Conservation (phyloP, 2,329 filamentous ascomycete genomes). For the Thermomyces lanuginosus region DNA sequence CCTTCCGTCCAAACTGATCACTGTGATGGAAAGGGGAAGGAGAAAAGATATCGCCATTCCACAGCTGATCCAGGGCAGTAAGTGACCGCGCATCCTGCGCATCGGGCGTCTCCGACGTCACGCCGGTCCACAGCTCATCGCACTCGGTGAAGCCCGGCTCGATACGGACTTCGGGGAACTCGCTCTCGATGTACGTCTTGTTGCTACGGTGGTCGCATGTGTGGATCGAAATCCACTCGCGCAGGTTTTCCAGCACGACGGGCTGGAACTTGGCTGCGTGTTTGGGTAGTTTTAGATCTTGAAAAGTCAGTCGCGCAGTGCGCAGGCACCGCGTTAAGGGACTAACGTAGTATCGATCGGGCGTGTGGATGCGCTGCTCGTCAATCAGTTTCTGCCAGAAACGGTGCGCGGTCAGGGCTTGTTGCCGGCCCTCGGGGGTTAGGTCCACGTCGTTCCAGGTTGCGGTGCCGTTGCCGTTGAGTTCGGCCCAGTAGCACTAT, state of each 20-base stretch:
- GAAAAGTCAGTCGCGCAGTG: conserved; percentile 40
- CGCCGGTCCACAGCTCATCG: conserved; percentile 38
- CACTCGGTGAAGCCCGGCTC: conserved; percentile 37
- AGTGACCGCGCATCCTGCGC: conserved; percentile 32
- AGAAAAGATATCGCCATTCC: conserved; percentile 10
- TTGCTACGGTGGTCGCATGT: conserved; percentile 42
- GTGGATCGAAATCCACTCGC: conserved; percentile 43
- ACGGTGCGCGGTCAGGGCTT: conserved; percentile 31
- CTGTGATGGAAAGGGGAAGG: too few species aligned
- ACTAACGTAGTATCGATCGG: conserved; percentile 38
- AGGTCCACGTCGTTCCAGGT: conserved; percentile 43
- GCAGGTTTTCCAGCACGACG: conserved; percentile 39
- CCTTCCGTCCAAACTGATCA: conserved; percentile 10
- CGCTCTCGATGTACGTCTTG: conserved; percentile 29
- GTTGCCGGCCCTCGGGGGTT: conserved; percentile 33
- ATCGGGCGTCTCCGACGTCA: conserved; percentile 31
- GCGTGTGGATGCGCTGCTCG: conserved; percentile 33
- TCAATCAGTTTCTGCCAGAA: conserved; percentile 35
- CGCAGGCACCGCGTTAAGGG: conserved; percentile 41
- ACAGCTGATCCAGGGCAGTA: conserved; percentile 36
- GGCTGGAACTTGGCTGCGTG: conserved; percentile 31
- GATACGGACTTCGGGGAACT: conserved; percentile 35
- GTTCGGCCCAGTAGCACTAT: conserved; percentile 41
- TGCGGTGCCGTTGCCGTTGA: conserved; percentile 37
- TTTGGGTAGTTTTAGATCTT: conserved; percentile 27